phyloP scores from a whole-genome alignment of 768 basidiomycete species.

The Psilocybe cubensis region DNA sequence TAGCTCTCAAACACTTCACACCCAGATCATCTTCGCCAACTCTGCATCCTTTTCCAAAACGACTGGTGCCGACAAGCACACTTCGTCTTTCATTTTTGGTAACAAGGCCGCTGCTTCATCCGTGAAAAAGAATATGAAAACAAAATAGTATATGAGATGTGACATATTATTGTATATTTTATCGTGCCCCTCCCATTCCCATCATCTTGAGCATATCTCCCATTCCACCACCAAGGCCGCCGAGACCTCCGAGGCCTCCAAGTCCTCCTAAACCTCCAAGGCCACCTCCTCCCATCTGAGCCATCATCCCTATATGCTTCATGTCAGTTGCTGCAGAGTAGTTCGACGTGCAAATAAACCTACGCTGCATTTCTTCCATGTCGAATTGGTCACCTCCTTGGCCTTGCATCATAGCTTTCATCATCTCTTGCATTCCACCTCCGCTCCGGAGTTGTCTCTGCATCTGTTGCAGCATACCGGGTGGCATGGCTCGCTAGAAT shows the following conservation, averaged over 20 bases:
- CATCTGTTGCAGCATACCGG: slow-evolving; percentile 95
- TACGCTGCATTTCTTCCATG: slow-evolving; percentile 95
- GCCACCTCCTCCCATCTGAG: slow-evolving; percentile 83
- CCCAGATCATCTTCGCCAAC: slow-evolving; percentile 64
- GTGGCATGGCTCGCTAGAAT: slow-evolving; percentile 84
- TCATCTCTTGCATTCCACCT: slow-evolving; percentile 96
- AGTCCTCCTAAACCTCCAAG: slow-evolving; percentile 53
- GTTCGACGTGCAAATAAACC: slow-evolving; percentile 21
- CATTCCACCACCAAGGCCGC: slow-evolving; percentile 65
- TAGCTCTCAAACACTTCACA: neutral
- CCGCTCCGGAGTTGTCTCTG: slow-evolving; percentile 79
- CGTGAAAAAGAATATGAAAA: slow-evolving; percentile 63
- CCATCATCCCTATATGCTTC: slow-evolving; percentile 75
- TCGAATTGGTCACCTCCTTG: slow-evolving; percentile 89
- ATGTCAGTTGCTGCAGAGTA: slow-evolving; percentile 5
- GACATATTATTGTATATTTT: slow-evolving; percentile 17
- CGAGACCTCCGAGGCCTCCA: slow-evolving; percentile 61
- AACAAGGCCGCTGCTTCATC: slow-evolving; percentile 70
- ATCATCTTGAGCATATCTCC: slow-evolving; percentile 88
- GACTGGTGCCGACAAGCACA: slow-evolving; percentile 83
- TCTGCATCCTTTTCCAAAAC: slow-evolving; percentile 62
- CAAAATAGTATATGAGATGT: slow-evolving; percentile 31
- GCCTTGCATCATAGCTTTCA: slow-evolving; percentile 97
- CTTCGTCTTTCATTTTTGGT: slow-evolving; percentile 78
- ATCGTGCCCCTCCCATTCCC: slow-evolving; percentile 66